These are phyloP conservation scores for Actinomortierella ambigua DNA, from an alignment of 371 early-diverging fungal genomes.

Conservation along the genomic window DNA sequence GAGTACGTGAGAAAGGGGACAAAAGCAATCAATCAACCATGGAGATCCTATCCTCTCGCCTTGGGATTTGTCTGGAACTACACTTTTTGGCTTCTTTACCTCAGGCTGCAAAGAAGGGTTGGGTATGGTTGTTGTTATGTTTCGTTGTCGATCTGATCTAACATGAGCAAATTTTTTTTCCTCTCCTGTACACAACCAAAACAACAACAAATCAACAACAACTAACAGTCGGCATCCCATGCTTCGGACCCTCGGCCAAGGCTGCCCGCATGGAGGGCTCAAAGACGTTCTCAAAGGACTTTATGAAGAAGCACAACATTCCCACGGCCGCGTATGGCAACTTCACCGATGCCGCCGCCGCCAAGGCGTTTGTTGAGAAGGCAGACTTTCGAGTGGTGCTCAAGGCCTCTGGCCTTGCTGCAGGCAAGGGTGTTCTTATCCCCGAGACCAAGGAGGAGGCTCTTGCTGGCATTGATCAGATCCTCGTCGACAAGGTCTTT, in stretches of 20 bases:
- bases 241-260: constrained; percentile 91
- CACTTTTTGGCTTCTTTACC: too few relatives aligned
- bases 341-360: constrained; percentile 87
- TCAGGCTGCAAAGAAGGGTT: too few relatives aligned
- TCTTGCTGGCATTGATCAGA: constrained; percentile 76
- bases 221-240: constrained; percentile 85
- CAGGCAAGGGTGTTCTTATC: constrained; percentile 96
- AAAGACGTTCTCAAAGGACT: constrained; percentile 97
- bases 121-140: too few relatives aligned
- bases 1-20: constrained; percentile 49
- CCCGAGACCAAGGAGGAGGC: constrained; percentile 90
- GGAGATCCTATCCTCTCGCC: too few relatives aligned
- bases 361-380: constrained; percentile 84
- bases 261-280: constrained; percentile 96
- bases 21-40: neutral
- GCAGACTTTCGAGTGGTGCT: constrained; percentile 48
- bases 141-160: neutral
- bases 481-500: constrained; percentile 91
- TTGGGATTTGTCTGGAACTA: too few relatives aligned
- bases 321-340: constrained; percentile 94
- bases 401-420: constrained; percentile 95
- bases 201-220: constrained; percentile 2
- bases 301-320: constrained; percentile 94
- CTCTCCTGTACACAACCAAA: neutral
- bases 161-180: neutral